Evolutionary conservation across 441 rosid species (phyloP).

Genomic region (Oxalis stricta): DNA sequence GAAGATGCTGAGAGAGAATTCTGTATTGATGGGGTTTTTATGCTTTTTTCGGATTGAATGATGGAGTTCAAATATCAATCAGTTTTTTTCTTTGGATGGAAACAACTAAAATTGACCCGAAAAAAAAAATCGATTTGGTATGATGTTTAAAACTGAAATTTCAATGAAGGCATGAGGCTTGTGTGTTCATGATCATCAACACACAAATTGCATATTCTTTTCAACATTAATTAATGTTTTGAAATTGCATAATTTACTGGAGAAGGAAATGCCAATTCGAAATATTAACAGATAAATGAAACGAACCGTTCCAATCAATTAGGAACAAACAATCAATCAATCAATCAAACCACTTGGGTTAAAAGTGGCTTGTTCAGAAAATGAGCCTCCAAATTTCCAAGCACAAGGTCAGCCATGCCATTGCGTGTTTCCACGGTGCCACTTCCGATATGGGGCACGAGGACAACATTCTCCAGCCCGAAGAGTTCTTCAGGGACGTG

Average conservation of each 20-base stretch:
- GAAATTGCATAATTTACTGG: no score
- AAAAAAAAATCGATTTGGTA: no score
- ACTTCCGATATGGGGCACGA: constrained; percentile 49
- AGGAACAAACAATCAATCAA: neutral
- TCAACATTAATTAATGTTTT: no score
- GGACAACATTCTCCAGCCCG: constrained; percentile 42
- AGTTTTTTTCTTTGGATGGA: neutral
- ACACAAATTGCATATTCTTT: no score
- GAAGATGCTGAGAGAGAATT: neutral
- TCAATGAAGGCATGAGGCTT: no score
- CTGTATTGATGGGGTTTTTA: neutral
- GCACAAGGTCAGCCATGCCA: constrained; percentile 59
- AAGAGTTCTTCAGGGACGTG: constrained; percentile 44
- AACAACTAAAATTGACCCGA: neutral
- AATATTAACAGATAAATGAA: no score
- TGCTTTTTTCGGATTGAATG: neutral
- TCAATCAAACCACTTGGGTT: constrained; percentile 37
- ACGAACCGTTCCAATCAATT: neutral
- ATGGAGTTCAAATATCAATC: neutral
- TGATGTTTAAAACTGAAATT: no score
- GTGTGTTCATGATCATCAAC: no score
- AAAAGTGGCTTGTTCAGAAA: constrained; percentile 33
- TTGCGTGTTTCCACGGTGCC: constrained; percentile 44
- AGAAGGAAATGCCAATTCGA: no score
- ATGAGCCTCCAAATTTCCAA: constrained; percentile 52